Evolutionary conservation across 2,329 filamentous ascomycete genomes (phyloP), one percentile per base, ranked within the genome.

Genomic region (Neodidymelliopsis sp.): DNA sequence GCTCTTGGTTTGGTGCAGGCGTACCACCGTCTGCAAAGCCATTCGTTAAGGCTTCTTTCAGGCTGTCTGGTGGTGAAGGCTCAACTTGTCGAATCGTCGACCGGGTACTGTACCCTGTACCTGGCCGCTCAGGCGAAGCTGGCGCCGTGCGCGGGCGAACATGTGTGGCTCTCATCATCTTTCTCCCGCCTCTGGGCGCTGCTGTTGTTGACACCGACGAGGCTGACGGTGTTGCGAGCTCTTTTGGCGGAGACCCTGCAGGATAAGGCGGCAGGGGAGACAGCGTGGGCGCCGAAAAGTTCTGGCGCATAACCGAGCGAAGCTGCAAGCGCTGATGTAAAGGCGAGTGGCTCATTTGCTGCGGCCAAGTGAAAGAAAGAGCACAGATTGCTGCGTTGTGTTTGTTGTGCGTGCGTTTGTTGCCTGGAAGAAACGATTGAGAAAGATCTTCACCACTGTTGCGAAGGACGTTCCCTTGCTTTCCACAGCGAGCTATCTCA

Each of bases 1-100:
- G 36, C 13, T 52, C 42, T 10, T 31, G 34, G 6, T 29, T 38
- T 7, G 37, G 16, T 1, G 28, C 34, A 15, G 51, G 39, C 3
- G 41, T 36, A 3, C 39, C 53, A 6, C 30, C 25, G 18, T 30
- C 25, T 30, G 44, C 54, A 15, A 44, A 41, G 4, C 54, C 48
- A 2, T 18, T 25, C 8, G 34, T 30, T 13, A 53, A 33, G 8
- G 46, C 56, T 7, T 54, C 54, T 24, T 19, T 39, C 10, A 51
- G 37, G 12, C 54, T 61, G 2, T 56, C 51, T 10, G 65, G 66
- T 10, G 65, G 66, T 10, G 65, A 69, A 7, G 66, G 65, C 7
- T 62, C 56, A 20, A 70, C 62, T 22, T 57, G 56, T 18, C 66
- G 63, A 33, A 70, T 67, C 2, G 65, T 69, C 0, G 60, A 67